Evolutionary conservation across 2,329 filamentous ascomycete genomes (phyloP).

Genomic region (Lasiodiplodia hormozganensis): DNA sequence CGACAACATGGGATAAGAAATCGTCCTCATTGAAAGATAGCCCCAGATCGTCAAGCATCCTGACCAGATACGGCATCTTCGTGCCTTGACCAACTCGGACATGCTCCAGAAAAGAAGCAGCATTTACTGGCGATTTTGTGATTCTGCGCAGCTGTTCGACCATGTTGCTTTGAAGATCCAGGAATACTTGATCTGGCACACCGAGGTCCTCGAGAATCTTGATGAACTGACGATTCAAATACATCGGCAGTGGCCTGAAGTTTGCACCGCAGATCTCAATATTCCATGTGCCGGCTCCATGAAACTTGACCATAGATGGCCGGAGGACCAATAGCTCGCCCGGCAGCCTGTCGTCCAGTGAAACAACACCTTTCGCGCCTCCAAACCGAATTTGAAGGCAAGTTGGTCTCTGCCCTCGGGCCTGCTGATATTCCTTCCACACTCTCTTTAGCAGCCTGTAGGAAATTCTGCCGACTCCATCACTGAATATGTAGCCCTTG

Average conservation of each 20-base stretch:
- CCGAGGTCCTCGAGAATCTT: constrained; percentile 85
- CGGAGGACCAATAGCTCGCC: constrained; percentile 69
- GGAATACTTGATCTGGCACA: constrained; percentile 65
- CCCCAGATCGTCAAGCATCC: constrained; percentile 61
- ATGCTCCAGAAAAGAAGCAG: constrained; percentile 69
- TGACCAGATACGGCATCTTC: constrained; percentile 68
- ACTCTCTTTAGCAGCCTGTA: constrained; percentile 64
- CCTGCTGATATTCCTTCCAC: constrained; percentile 57
- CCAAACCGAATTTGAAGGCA: constrained; percentile 77
- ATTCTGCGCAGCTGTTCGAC: constrained; percentile 66
- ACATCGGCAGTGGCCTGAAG: constrained; percentile 70
- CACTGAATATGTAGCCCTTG: constrained; percentile 71
- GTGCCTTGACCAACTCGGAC: constrained; percentile 68
- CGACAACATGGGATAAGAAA: constrained; percentile 74
- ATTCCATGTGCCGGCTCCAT: constrained; percentile 53
- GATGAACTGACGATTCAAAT: constrained; percentile 80
- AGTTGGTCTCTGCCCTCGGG: constrained; percentile 61
- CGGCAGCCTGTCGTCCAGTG: constrained; percentile 67
- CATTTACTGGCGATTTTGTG: constrained; percentile 65
- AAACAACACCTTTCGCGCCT: constrained; percentile 80
- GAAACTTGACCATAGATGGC: constrained; percentile 81
- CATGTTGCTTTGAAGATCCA: constrained; percentile 68
- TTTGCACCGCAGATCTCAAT: constrained; percentile 77
- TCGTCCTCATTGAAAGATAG: constrained; percentile 71
- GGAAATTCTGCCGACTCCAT: constrained; percentile 80